Evolutionary conservation across 1,284 basidiomycete genomes (phyloP).

Genomic region (Malassezia japonica): DNA sequence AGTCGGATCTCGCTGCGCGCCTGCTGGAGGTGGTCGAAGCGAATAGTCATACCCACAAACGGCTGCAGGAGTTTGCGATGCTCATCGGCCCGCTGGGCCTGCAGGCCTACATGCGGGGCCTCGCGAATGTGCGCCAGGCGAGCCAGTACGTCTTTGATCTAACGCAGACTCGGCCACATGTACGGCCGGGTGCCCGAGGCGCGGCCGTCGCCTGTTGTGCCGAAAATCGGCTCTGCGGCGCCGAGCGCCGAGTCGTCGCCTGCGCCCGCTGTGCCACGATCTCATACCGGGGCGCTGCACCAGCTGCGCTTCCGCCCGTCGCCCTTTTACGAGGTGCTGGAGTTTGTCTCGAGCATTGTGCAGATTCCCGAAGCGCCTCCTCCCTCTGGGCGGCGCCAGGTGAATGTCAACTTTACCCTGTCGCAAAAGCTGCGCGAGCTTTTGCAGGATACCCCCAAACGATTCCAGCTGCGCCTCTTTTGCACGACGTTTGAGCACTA

Average conservation of each 20-base stretch:
- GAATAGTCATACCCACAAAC: conserved; percentile 13
- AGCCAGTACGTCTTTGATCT: conserved; percentile 1
- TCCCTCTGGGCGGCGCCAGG: conserved; percentile 25
- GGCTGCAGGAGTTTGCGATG: conserved; percentile 19
- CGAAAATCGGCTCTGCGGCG: background rate
- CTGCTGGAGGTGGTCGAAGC: conserved; percentile 17
- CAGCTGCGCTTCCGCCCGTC: conserved; percentile 28
- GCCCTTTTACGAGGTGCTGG: conserved; percentile 35
- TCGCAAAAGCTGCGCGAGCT: conserved; percentile 20
- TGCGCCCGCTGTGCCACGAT: conserved; percentile 5
- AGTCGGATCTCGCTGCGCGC: conserved; percentile 26
- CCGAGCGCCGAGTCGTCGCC: background rate
- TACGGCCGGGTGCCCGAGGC: conserved; percentile 3
- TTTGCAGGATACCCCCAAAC: conserved; percentile 14
- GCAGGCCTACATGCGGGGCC: background rate
- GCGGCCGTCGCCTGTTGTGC: background rate
- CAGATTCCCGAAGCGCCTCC: conserved; percentile 29
- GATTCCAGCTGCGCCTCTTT: conserved; percentile 30
- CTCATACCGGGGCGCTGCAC: background rate
- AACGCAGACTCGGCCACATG: background rate
- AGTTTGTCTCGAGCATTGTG: conserved; percentile 27
- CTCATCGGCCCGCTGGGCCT: conserved; percentile 23
- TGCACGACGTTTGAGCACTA: conserved; percentile 33
- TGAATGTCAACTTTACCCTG: conserved; percentile 21
- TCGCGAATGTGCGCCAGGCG: conserved; percentile 1